phyloP scores from a whole-genome alignment of 352 stramenopile genomes.

The Blastocystis sp. region DNA sequence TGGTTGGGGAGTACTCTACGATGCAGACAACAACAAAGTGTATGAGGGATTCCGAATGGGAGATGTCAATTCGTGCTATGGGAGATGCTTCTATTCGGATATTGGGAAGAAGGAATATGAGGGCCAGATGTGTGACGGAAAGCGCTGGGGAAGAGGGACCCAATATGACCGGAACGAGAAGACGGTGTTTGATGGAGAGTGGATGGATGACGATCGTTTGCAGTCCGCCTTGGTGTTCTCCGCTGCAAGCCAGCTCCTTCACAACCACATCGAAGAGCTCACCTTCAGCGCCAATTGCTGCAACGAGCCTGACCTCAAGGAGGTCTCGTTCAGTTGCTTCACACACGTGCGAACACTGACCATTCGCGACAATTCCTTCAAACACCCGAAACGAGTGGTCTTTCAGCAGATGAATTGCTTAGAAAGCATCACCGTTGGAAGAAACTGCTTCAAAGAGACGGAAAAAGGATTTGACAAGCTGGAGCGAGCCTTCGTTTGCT shows the following conservation, averaged over 20 bases:
- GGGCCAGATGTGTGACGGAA: not conserved
- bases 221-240: not conserved
- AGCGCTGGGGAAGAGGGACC: not conserved
- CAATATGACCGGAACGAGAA: not conserved
- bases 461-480: not conserved
- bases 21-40: not conserved
- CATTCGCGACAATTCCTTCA: not conserved
- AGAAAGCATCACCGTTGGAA: not conserved
- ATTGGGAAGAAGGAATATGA: not conserved
- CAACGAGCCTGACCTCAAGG: not conserved
- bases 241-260: not conserved
- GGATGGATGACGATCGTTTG: not conserved
- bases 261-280: not conserved
- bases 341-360: not conserved
- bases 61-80: not conserved
- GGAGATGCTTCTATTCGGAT: not conserved
- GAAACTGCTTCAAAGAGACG: not conserved
- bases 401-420: not conserved
- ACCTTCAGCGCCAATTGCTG: not conserved
- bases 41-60: constrained; percentile 17
- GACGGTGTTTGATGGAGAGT: not conserved
- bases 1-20: constrained; percentile 20
- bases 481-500: not conserved
- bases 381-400: not conserved
- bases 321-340: not conserved